phyloP scores from a whole-genome alignment of 495 filamentous ascomycete genomes.

The Neurospora hispaniola region DNA sequence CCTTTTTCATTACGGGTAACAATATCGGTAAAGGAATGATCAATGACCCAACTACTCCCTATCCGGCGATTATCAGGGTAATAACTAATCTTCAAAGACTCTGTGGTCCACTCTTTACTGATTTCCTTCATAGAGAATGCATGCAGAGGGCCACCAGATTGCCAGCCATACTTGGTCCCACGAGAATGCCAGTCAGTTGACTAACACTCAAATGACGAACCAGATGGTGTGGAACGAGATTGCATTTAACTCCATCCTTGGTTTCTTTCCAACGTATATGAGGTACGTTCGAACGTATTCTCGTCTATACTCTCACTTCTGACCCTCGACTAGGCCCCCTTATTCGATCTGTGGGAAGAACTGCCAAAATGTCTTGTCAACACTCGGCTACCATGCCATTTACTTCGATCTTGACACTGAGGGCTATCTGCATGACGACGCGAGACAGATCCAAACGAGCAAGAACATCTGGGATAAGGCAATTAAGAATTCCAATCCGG shows the following conservation, averaged over 20 bases:
- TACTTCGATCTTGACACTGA: conserved; percentile 74
- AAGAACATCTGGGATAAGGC: conserved; percentile 61
- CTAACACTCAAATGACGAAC: conserved; percentile 43
- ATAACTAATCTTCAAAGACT: conserved; percentile 3
- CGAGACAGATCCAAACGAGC: conserved; percentile 51
- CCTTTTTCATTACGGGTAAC: conserved; percentile 71
- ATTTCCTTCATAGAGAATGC: conserved; percentile 33
- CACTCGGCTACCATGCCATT: conserved; percentile 63
- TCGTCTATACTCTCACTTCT: neutral
- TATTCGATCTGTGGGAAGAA: conserved; percentile 58
- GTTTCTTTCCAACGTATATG: conserved; percentile 80
- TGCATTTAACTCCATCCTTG: conserved; percentile 67
- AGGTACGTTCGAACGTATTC: conserved; percentile 19
- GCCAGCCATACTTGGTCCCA: conserved; percentile 84
- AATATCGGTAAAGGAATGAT: conserved; percentile 65
- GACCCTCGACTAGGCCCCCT: conserved; percentile 42
- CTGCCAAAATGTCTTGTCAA: conserved; percentile 50
- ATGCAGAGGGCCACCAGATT: conserved; percentile 73
- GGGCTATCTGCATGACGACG: conserved; percentile 57
- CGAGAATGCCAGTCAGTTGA: conserved; percentile 53
- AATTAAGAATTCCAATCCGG: conserved; percentile 36
- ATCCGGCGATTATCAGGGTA: conserved; percentile 49
- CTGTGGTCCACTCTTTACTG: conserved; percentile 3
- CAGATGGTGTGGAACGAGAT: conserved; percentile 75
- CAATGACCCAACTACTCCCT: conserved; percentile 47